Base-by-base conservation (phyloP, 2,329 filamentous ascomycete species). In the Claviceps pazoutovae region DNA sequence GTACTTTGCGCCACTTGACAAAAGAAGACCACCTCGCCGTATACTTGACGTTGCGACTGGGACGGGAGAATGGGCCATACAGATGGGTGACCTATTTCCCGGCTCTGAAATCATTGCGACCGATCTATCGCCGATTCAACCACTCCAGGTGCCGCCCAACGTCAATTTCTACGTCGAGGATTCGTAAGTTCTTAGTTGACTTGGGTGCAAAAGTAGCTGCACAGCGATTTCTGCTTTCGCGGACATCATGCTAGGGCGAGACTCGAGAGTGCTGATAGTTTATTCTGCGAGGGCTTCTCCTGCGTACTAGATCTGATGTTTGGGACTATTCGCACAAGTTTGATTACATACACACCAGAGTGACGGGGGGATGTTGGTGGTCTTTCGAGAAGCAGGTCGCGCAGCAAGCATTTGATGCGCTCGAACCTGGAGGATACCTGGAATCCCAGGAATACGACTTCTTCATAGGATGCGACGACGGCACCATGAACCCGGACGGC, bases 151-250 rank as follows among this genome's bases (percentile, higher is more conserved):
- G 1, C 84, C 86, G 0, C 75, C 78, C 17, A 90, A 90, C 56
- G 82, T 88, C 14, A 78, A 80, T 55, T 90, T 90, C 57, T 80
- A 80, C 54, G 75, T 90, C 46, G 84, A 88, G 60, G 84, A 89
- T 59, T 68, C 67, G 64, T 67, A 61, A 58, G 66, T 62, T 17
- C n/a, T 17, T 17, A 1, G 30, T 41, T 21, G 37, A 4, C 16
- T n/a, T 13, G 17, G 17, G 17, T 17, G 37, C 38, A 14, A 14
- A 30, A 46, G 14, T 4, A 11, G 30, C 30, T 34, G 9, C 30
- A 34, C 9, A 34, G 11, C 26, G 0, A 11, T 34, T 34, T 34
- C 30, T 34, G 30, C 30, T 34, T 34, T 34, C 11, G 9, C 30
- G 9, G 43, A 26, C 19, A 17, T 30, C 13, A 23, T 9, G 6